Percentiles rank a stretch among this genome's conserved stretches.
Evolutionary conservation across 805 yeast genomes (phyloP).

Genomic region (Metschnikowia similis): DNA sequence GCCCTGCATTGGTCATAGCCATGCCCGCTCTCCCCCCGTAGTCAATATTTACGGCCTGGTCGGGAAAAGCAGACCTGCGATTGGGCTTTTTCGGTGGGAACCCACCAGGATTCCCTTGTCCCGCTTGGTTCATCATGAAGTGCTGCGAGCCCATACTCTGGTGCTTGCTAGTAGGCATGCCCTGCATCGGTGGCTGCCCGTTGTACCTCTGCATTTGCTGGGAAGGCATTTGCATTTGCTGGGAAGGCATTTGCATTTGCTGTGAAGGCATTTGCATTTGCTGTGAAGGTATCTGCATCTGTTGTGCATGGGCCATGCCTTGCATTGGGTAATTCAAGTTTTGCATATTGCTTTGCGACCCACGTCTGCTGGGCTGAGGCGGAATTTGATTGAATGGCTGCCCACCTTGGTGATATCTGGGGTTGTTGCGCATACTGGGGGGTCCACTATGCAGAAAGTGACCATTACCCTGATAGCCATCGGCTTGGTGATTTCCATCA

Average conservation of each 20-base stretch:
- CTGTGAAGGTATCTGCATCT: not conserved
- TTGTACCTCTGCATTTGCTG: conserved; percentile 14
- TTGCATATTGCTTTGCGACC: conserved; percentile 8
- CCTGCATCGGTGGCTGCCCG: not conserved
- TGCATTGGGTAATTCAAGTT: conserved; percentile 7
- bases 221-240: not conserved
- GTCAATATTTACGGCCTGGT: conserved; percentile 32
- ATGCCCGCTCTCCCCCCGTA: conserved; percentile 47
- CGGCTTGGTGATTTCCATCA: conserved; percentile 29
- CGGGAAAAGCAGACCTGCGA: conserved; percentile 35
- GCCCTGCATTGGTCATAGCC: conserved; percentile 32
- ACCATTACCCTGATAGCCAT: conserved; percentile 30
- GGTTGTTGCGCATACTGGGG: conserved; percentile 22
- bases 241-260: not conserved
- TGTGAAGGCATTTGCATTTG: conserved; percentile 1
- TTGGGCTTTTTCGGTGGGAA: conserved; percentile 26
- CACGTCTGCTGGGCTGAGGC: conserved; percentile 1
- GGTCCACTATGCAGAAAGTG: conserved; percentile 23
- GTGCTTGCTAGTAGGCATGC: not conserved
- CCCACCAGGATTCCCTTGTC: conserved; percentile 7
- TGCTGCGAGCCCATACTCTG: conserved; percentile 8
- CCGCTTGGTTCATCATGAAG: conserved; percentile 5
- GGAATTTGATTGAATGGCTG: conserved; percentile 1
- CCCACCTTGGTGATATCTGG: conserved; percentile 20
- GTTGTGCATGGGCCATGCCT: not conserved